Evolutionary conservation across 305 asterid species (phyloP), one percentile per base, ranked within the genome.

Genomic region (Striga hermonthica): DNA sequence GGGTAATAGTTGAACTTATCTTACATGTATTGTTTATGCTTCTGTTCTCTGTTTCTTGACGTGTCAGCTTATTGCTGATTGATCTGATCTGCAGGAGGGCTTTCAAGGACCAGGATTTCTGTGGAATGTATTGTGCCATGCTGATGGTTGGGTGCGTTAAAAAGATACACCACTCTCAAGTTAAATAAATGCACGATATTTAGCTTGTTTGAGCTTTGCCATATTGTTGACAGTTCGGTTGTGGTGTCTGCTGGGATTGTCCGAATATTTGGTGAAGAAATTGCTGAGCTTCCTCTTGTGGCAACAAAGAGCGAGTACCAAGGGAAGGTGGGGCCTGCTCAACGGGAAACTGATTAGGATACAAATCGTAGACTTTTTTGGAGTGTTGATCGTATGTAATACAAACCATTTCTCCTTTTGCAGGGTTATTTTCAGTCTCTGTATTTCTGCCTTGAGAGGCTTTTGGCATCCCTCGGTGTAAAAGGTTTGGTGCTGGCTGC

Each of bases 251-350:
- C 90, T 48, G 98, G 85, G 16, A 67, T 86, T 12, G 68, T 91
- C 40, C 95, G 98, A 43, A 58, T 89, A 47, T 91, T 85, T 58
- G 96, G 98, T 9, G 81, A 76, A 78, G 95, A 85, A 72, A 75
- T 85, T 52, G 98, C 95, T 2, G 96, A 91, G 77, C 86, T 91
- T 52, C 98, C 98, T 11, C 68, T 91, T 37, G 98, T 89, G 64
- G 98, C 98, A 5, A 91, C 97, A 3, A 62, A 76, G 62, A 64
- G 65, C 9, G 76, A 72, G 31, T 72, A 63, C 62, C 95, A 89
- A 67, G 95, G 97, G 67, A 83, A 81, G 92, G 98, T 87, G 15
- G 16, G 40, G 4, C 35, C 11, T 45, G 36, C 56, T 37, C 14
- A 28, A 35, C 7, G 3, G 34, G 53, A 57, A 58, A 12, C 10